phyloP scores from a whole-genome alignment of 257 asterid species.

The Cinchona pubescens region DNA sequence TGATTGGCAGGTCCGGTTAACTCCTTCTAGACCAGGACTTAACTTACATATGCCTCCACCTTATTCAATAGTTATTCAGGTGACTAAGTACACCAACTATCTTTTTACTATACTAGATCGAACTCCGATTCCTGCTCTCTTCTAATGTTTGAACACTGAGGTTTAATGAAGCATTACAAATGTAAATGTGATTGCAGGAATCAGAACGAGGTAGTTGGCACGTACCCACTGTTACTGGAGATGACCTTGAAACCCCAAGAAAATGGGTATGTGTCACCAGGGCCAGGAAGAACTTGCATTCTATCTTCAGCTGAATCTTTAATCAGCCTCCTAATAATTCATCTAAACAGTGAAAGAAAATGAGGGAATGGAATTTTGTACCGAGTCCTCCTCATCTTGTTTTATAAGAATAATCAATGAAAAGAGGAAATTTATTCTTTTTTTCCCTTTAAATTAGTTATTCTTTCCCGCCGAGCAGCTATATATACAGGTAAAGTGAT shows the following conservation, averaged over 20 bases:
- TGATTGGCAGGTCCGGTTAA: slow-evolving; percentile 57
- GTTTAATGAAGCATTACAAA: not conserved
- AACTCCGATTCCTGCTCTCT: not conserved
- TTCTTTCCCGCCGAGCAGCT: not conserved
- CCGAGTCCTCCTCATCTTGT: not conserved
- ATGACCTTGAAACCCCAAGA: slow-evolving; percentile 74
- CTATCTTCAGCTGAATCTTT: slow-evolving; percentile 16
- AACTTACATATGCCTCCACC: slow-evolving; percentile 85
- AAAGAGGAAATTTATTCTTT: not conserved
- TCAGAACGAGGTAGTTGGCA: slow-evolving; percentile 73
- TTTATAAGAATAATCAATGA: not conserved
- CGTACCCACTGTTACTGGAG: slow-evolving; percentile 71
- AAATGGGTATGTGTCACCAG: slow-evolving; percentile 86
- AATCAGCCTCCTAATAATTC: not conserved
- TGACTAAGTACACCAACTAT: slow-evolving; percentile 11
- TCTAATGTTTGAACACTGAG: not conserved
- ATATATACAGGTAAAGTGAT: too few relatives aligned
- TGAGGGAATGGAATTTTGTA: not conserved
- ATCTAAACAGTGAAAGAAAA: not conserved
- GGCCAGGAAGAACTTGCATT: slow-evolving; percentile 21
- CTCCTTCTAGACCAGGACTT: slow-evolving; percentile 41
- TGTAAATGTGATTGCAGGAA: slow-evolving; percentile 49
- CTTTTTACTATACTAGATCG: not conserved
- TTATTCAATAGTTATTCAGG: slow-evolving; percentile 85
- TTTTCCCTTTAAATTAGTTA: not conserved